Evolutionary conservation across 768 basidiomycete genomes (phyloP).

Genomic region (Russula griseocarnosa): DNA sequence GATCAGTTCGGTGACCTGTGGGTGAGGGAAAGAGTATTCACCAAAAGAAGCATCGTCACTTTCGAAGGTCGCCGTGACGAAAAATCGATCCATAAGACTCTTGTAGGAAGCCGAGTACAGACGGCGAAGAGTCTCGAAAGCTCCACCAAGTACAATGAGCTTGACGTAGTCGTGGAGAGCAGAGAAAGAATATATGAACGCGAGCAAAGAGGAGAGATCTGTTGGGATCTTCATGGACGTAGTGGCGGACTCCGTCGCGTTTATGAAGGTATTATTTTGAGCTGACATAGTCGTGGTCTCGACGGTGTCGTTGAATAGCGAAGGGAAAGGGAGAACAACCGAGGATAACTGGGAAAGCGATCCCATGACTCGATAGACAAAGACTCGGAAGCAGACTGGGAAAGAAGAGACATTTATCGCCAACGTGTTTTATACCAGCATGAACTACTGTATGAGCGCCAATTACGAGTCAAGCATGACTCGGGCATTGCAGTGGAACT

Average conservation of each 20-base stretch:
- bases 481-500: neutral
- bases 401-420: neutral
- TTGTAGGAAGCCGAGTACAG: conserved; percentile 42
- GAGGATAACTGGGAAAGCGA: conserved; percentile 8
- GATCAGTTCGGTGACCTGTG: conserved; percentile 12
- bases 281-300: neutral
- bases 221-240: conserved; percentile 22
- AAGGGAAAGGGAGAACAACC: conserved; percentile 6
- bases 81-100: conserved; percentile 48
- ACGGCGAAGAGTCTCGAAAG: conserved; percentile 57
- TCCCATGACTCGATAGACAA: conserved; percentile 3
- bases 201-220: conserved; percentile 38
- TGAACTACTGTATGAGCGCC: neutral
- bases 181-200: conserved; percentile 48
- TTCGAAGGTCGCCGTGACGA: conserved; percentile 59
- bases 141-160: conserved; percentile 57
- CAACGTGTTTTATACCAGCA: neutral
- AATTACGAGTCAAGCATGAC: neutral
- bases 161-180: conserved; percentile 62
- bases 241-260: neutral
- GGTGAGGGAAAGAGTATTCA: conserved; percentile 34
- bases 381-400: neutral
- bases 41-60: conserved; percentile 56
- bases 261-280: neutral
- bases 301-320: conserved; percentile 8